A percentile compares a stretch with the other conserved stretches of the same genome.
These are phyloP conservation scores for Penicillium expansum DNA, from an alignment of 2,329 filamentous ascomycete species.

Conservation along the genomic window DNA sequence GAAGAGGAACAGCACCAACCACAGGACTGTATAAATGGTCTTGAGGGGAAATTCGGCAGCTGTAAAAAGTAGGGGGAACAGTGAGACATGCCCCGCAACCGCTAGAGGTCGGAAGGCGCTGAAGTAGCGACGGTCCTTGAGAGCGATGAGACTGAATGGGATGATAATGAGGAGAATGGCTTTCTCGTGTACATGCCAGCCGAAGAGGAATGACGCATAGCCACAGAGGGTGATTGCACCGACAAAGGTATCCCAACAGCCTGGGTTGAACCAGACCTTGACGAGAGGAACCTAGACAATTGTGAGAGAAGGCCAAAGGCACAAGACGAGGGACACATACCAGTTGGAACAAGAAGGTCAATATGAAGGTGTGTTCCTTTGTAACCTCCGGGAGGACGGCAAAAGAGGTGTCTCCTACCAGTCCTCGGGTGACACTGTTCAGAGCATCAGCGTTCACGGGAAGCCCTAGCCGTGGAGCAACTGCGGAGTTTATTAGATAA, in stretches of 20 bases:
- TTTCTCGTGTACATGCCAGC: constrained; percentile 99
- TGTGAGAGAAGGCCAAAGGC: constrained; percentile 14
- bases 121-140: constrained; percentile 85
- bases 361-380: constrained; percentile 72
- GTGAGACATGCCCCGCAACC: constrained; percentile 88
- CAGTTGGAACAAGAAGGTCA: constrained; percentile 79
- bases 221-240: constrained; percentile 88
- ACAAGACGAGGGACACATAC: constrained; percentile 40
- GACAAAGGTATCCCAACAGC: constrained; percentile 87
- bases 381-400: constrained; percentile 86
- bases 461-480: constrained; percentile 77
- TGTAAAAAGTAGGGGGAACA: constrained; percentile 92
- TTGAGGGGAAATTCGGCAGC: constrained; percentile 91
- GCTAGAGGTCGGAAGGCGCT: constrained; percentile 88
- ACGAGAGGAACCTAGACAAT: constrained; percentile 63
- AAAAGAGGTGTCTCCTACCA: constrained; percentile 92
- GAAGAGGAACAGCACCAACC: constrained; percentile 82
- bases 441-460: constrained; percentile 70
- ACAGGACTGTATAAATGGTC: constrained; percentile 86
- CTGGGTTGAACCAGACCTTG: constrained; percentile 76
- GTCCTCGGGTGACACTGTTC: constrained; percentile 83
- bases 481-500: constrained; percentile 48
- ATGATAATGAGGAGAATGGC: constrained; percentile 92
- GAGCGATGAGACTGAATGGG: constrained; percentile 87
- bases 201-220: constrained; percentile 94